Evolutionary conservation across 192 early-diverging fungal genomes (phyloP), one percentile per base, ranked within the genome.

Genomic region (Entomortierella chlamydospora): DNA sequence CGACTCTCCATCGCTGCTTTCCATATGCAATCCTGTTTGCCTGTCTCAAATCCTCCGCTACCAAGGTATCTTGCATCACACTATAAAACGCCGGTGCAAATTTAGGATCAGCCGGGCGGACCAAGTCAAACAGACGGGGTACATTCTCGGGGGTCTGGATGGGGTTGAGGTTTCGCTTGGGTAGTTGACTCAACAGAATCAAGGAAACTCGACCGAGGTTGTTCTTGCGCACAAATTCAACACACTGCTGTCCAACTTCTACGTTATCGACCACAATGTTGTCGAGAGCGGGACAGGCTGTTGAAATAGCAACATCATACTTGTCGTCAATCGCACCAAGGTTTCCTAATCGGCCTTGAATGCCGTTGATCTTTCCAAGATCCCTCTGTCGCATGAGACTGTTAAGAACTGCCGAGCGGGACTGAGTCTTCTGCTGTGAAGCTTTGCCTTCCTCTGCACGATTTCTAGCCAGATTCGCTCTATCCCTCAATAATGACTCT

Each of bases 281-380:
- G 57, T 98, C 91, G 62, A 99, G 85, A 13, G 85, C 82, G 22
- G 88, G 87, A 54, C 95, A 97, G 0, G 95, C 92, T 4, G 96
- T 98, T 3, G 96, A 97, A 20, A 98, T 91, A 0, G 98, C 98
- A 9, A 99, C 91, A 81, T 99, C 98, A 67, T 96, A 99, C 78
- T 90, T 91, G 60, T 93, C 92, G 56, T 94, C 93, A 70, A 99
- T 97, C 1, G 93, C 91, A 28, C 97, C 98, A n/a, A 99, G 83
- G 63, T 95, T 93, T n/a, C 98, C 98, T 23, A 99, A 85, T 10
- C 98, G 91, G 68, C 88, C 93, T 68, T 92, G 87, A 50, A 96
- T 92, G 9, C 95, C 95, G 12, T 73, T 77, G 61, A 97, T 94
- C 49, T 86, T 81, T 0, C 93, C 95, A 30, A 85, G 80, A 50